phyloP scores from a whole-genome alignment of 805 yeast genomes.

The Sugiyamaella lignohabitans region DNA sequence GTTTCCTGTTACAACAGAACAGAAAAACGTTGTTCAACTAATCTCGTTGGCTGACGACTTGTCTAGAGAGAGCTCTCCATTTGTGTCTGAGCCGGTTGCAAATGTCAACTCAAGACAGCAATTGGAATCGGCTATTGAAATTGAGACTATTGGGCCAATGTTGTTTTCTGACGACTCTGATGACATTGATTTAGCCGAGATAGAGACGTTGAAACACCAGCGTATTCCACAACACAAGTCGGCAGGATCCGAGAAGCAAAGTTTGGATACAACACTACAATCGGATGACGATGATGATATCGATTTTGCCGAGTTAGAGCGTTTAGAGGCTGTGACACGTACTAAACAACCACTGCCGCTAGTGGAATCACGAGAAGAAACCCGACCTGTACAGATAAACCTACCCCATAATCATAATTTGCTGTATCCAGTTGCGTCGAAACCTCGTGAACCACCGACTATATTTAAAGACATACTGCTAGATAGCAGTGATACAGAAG shows the following conservation, averaged over 20 bases:
- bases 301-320: constrained; percentile 12
- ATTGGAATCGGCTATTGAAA: background rate
- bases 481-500: background rate
- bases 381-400: background rate
- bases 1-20: background rate
- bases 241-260: background rate
- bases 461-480: background rate
- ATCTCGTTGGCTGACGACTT: constrained; percentile 5
- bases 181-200: constrained; percentile 10
- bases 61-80: background rate
- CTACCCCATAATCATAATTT: background rate
- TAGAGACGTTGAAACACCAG: constrained; percentile 5
- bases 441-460: background rate
- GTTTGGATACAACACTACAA: background rate
- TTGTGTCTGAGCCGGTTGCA: too few relatives aligned
- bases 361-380: background rate
- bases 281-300: constrained; percentile 10
- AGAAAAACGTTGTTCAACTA: constrained; percentile 5
- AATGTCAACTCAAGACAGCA: too few relatives aligned
- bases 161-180: background rate
- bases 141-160: background rate
- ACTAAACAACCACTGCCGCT: background rate
- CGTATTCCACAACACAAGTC: background rate
- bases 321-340: constrained; percentile 1
- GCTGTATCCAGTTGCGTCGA: background rate